Base-by-base conservation (phyloP, 2,329 filamentous ascomycete species). In the Talaromyces sp. region DNA sequence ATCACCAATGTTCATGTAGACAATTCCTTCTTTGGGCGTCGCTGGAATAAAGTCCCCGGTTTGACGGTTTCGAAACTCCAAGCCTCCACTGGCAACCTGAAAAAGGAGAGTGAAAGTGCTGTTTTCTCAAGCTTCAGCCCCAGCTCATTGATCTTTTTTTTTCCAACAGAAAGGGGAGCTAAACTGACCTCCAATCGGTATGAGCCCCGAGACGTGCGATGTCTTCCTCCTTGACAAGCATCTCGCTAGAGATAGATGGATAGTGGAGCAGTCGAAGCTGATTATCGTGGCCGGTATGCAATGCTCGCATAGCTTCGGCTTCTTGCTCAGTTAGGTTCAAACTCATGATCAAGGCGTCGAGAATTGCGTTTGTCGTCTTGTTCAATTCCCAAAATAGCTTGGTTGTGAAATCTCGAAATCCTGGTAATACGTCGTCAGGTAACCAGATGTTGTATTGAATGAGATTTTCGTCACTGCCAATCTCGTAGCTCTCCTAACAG, bases 261-360 rank as follows among this genome's bases (percentile, higher is more conserved):
- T 94, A 93, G 70, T 93, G 89, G 64, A 94, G 78, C 61, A 93
- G 75, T 5, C 89, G 81, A 62, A 93, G 54, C 31, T 46, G 40
- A 28, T 56, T 56, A 17, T 56, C 54, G 28, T 53, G 50, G 9
- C 50, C 50, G 22, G 50, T 53, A 53, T 53, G 50, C 25, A 53
- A 21, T 25, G 50, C 50, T 25, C 50, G 50, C 7, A 53, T 21
- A 40, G 50, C 17, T 10, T 53, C 21, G 5, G 50, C 50, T 40
- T 69, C 70, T 21, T 77, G 72, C 45, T 77, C 72, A 0, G 72
- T 66, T 1, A 81, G 67, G 0, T 71, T 75, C 22, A 82, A 64
- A 3, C 78, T 78, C 2, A 74, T 60, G 5, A 78, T 76, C 9
- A 82, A 68, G 0, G 71, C 70, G 19, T 70, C 67, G 33, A 82